These are phyloP conservation scores for Monosporascus sp. DNA, from an alignment of 2,329 filamentous ascomycete genomes.

Conservation along the genomic window DNA sequence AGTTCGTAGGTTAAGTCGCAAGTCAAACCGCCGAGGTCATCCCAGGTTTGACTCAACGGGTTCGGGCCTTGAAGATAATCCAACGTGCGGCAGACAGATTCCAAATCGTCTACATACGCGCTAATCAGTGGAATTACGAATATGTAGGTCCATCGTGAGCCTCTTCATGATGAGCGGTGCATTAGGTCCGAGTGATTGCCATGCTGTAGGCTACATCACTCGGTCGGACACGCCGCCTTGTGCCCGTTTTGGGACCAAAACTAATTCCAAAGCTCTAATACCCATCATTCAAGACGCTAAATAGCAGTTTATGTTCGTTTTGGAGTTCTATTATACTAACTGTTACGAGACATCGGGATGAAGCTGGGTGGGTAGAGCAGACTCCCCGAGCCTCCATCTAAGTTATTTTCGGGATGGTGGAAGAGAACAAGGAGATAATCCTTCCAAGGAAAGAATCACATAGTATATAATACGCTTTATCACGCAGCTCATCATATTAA, in stretches of 20 bases:
- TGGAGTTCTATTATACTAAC: background rate
- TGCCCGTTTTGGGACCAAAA: too few relatives aligned
- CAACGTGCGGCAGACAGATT: background rate
- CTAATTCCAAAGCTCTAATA: too few relatives aligned
- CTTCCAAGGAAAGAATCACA: background rate
- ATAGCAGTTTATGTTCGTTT: background rate
- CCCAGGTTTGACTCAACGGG: background rate
- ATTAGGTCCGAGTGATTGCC: background rate
- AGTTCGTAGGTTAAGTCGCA: background rate
- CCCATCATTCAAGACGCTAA: background rate
- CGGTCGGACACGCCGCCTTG: too few relatives aligned
- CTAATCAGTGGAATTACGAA: background rate
- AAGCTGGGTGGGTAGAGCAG: background rate
- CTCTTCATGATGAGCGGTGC: background rate
- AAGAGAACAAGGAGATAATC: background rate
- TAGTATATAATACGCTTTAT: too few relatives aligned
- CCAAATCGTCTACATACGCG: background rate
- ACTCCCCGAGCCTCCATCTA: background rate
- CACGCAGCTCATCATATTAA: too few relatives aligned
- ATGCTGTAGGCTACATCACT: too few relatives aligned
- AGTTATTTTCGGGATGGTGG: background rate
- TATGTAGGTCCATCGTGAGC: too few relatives aligned
- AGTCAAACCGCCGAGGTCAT: background rate
- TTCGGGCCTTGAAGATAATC: background rate
- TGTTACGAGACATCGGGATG: background rate